A percentile compares a stretch with the other conserved stretches of the same genome.
phyloP scores from a whole-genome alignment of 352 stramenopile genomes.

The Phytophthora meadii region DNA sequence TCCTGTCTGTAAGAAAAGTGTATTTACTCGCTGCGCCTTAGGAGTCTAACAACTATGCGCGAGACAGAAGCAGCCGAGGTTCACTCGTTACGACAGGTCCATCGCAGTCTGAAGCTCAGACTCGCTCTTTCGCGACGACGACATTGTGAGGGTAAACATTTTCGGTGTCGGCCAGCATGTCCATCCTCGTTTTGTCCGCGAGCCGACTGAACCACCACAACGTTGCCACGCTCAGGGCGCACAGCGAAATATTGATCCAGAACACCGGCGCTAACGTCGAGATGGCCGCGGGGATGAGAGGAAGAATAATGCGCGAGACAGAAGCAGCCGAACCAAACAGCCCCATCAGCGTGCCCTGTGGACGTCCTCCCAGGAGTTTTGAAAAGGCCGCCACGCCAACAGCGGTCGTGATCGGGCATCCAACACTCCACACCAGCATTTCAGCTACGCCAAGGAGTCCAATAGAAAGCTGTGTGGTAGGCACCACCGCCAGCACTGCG shows the following conservation, averaged over 20 bases:
- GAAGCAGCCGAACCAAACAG: constrained; percentile 72
- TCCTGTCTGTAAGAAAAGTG: neutral
- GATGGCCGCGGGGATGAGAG: constrained; percentile 67
- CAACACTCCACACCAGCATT: constrained; percentile 76
- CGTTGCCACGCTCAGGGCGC: constrained; percentile 53
- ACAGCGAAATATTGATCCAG: constrained; percentile 68
- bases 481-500: constrained; percentile 54
- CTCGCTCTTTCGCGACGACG: constrained; percentile 23
- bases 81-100: neutral
- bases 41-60: no score
- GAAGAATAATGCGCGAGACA: constrained; percentile 75
- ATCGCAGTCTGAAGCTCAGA: constrained; percentile 2
- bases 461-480: constrained; percentile 42
- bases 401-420: constrained; percentile 73
- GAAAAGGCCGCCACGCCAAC: constrained; percentile 76
- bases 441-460: constrained; percentile 47
- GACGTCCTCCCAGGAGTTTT: constrained; percentile 66
- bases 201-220: constrained; percentile 73
- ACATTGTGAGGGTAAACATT: constrained; percentile 21
- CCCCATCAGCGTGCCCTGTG: constrained; percentile 77
- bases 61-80: no score
- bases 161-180: constrained; percentile 46
- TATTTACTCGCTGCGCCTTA: neutral
- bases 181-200: constrained; percentile 45
- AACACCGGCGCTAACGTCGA: constrained; percentile 69